Evolutionary conservation across 1,284 basidiomycete genomes (phyloP).

Genomic region (Ustilago tritici): DNA sequence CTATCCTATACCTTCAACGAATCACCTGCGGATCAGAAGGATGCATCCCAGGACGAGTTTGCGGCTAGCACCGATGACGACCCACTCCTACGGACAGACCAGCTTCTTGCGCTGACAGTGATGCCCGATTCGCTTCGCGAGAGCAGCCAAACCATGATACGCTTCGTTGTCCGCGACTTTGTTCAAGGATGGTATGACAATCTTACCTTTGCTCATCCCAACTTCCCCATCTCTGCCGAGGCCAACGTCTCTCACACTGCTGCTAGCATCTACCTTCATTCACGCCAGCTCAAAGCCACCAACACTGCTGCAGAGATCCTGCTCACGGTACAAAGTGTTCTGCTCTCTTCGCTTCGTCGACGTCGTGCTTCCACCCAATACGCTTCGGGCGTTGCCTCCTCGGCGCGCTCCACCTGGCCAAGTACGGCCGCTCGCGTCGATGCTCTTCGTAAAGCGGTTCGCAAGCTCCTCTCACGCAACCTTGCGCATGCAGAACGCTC

Average conservation of each 20-base stretch:
- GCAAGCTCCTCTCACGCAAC: constrained; percentile 53
- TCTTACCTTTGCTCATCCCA: constrained; percentile 56
- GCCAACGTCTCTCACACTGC: constrained; percentile 55
- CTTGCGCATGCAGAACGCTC: constrained; percentile 45
- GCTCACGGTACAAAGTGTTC: constrained; percentile 57
- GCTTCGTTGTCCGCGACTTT: constrained; percentile 59
- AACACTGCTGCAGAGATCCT: constrained; percentile 58
- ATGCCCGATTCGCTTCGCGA: constrained; percentile 44
- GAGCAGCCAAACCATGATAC: constrained; percentile 48
- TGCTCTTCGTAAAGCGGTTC: constrained; percentile 54
- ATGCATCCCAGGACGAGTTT: neutral
- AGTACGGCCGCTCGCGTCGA: constrained; percentile 52
- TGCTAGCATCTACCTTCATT: constrained; percentile 49
- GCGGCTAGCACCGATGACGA: constrained; percentile 2
- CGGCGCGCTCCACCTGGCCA: constrained; percentile 43
- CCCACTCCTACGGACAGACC: constrained; percentile 15
- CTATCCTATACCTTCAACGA: constrained; percentile 17
- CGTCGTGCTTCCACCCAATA: constrained; percentile 25
- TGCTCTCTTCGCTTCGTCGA: constrained; percentile 53
- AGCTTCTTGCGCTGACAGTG: constrained; percentile 30
- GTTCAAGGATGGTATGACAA: constrained; percentile 61
- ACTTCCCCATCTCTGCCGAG: constrained; percentile 54
- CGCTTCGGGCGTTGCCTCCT: constrained; percentile 9
- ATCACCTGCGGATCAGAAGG: constrained; percentile 4
- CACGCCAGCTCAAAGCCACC: constrained; percentile 40